Evolutionary conservation across 139 green algal genomes (phyloP), one percentile per base, ranked within the genome.

Genomic region (Parachlorella kessleri): DNA sequence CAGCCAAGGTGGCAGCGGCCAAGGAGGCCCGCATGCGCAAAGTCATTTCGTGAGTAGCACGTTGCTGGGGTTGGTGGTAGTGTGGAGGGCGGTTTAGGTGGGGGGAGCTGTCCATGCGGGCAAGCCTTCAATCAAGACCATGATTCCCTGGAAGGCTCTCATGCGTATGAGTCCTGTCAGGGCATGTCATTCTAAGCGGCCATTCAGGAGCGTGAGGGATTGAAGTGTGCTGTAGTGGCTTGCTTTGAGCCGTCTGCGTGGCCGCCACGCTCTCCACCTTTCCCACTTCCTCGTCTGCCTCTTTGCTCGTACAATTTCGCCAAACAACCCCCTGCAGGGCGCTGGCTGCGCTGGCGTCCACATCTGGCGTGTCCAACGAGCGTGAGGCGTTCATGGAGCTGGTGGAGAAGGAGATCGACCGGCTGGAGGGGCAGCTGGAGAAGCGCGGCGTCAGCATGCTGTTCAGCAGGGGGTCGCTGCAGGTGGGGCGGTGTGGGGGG

Each of bases 311-410:
- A n/a, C n/a, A n/a, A n/a, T n/a, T n/a, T n/a, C n/a, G n/a, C n/a
- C n/a, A n/a, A n/a, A n/a, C n/a, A n/a, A 5, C 21, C 14, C 23
- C 1, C 1, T 75, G 72, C 85, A 81, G 77, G 54, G 80, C 85
- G 0, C 73, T 89, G 67, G 81, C 85, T 4, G 83, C 86, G 9
- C 76, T 92, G 75, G 84, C 86, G n/a, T 84, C 55, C 9, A 76
- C 69, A 30, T 84, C 48, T 30, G 89, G 88, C 26, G 93, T 97
- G n/a, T 83, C 82, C 35, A 85, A 79, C 35, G 94, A 97, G 89
- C 90, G 94, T 36, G 82, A 84, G 42, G 71, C 85, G 54, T 97
- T 97, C 88, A 93, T 97, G 93, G 80, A 94, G 38, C 82, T 97
- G 74, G 92, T 97, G 70, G 79, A 88, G 37, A 89, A 85, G 10